A percentile compares a stretch with the other conserved stretches of the same genome.
Evolutionary conservation across 106 monocot genomes (phyloP).

Genomic region (Dactylorhiza incarnata): DNA sequence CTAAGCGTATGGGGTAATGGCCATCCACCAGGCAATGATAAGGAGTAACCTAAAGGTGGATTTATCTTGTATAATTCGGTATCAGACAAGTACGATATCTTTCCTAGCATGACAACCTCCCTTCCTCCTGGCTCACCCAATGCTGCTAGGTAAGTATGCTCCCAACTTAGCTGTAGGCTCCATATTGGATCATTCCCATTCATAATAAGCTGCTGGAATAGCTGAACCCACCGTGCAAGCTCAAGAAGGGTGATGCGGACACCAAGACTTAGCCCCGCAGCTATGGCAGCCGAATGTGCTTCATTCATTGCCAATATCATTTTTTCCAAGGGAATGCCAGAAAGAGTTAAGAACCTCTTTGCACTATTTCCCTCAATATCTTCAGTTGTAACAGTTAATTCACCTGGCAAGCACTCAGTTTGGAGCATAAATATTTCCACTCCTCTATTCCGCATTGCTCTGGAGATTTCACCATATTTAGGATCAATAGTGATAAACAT

Average conservation of each 20-base stretch:
- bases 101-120: slow-evolving; percentile 39
- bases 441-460: slow-evolving; percentile 97
- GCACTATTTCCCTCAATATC: slow-evolving; percentile 32
- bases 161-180: slow-evolving; percentile 92
- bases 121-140: slow-evolving; percentile 59
- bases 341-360: slow-evolving; percentile 38
- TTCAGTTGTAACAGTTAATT: slow-evolving; percentile 1
- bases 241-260: slow-evolving; percentile 77
- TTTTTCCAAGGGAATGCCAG: slow-evolving; percentile 49
- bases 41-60: slow-evolving; percentile 27
- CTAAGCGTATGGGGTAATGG: slow-evolving; percentile 41
- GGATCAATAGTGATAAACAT: slow-evolving; percentile 93
- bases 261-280: slow-evolving; percentile 40
- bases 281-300: slow-evolving; percentile 64
- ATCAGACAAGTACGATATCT: slow-evolving; percentile 32
- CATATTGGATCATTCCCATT: slow-evolving; percentile 73
- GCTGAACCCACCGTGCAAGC: slow-evolving; percentile 73
- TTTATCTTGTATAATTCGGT: slow-evolving; percentile 14
- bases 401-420: slow-evolving; percentile 16
- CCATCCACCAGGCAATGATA: slow-evolving; percentile 71
- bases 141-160: slow-evolving; percentile 83
- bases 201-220: slow-evolving; percentile 76
- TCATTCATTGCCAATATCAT: slow-evolving; percentile 61
- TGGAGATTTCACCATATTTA: slow-evolving; percentile 82
- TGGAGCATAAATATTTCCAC: slow-evolving; percentile 81